phyloP scores from a whole-genome alignment of 805 yeast species.

The Ogataea philodendri region DNA sequence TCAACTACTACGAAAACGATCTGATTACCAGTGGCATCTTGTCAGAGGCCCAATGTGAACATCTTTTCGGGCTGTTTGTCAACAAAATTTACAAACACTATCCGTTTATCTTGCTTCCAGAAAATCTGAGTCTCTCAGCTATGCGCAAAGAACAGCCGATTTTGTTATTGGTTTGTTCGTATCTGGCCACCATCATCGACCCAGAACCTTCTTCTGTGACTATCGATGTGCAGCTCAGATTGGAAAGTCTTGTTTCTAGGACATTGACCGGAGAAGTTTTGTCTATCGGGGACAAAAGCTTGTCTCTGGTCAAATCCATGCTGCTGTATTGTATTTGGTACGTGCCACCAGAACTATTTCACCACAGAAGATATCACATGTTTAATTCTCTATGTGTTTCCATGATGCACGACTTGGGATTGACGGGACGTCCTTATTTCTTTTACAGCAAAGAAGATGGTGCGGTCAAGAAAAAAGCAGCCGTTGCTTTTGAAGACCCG shows the following conservation, averaged over 20 bases:
- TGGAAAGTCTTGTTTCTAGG: constrained; percentile 54
- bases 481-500: constrained; percentile 36
- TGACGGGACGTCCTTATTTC: constrained; percentile 52
- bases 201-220: constrained; percentile 28
- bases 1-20: constrained; percentile 37
- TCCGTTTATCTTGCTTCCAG: constrained; percentile 59
- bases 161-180: constrained; percentile 62
- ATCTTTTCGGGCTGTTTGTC: constrained; percentile 51
- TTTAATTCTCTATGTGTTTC: constrained; percentile 63
- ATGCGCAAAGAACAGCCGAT: constrained; percentile 55
- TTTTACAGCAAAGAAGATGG: constrained; percentile 42
- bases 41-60: constrained; percentile 55
- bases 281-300: constrained; percentile 65
- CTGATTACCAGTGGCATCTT: constrained; percentile 58
- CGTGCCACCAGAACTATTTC: constrained; percentile 77
- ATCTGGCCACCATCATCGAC: constrained; percentile 51
- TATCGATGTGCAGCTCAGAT: constrained; percentile 41
- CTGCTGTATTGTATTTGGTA: constrained; percentile 73
- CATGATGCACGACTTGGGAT: constrained; percentile 73
- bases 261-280: constrained; percentile 57
- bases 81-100: constrained; percentile 43
- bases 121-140: constrained; percentile 41
- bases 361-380: constrained; percentile 73
- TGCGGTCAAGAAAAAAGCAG: constrained; percentile 38
- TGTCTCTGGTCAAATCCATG: constrained; percentile 63